Evolutionary conservation across 2,329 filamentous ascomycete genomes (phyloP), one percentile per base, ranked within the genome.

Genomic region (Pestalotiopsis fici): DNA sequence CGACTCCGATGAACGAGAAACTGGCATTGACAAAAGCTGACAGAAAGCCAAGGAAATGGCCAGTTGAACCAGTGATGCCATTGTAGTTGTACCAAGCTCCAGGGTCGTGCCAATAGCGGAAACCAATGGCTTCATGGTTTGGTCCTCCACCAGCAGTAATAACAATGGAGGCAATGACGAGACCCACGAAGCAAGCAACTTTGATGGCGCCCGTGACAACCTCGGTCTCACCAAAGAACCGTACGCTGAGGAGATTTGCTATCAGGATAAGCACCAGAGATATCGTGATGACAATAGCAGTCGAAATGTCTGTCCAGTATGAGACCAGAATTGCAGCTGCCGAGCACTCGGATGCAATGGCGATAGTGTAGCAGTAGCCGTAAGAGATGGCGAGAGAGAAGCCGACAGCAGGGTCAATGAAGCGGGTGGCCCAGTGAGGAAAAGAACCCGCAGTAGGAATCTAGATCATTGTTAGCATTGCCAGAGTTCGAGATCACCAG

Each of bases 81-180:
- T 81, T 78, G 60, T 83, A 84, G 3, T 77, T 72, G 28, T 79
- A 80, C 74, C 86, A 86, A 1, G 85, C 83, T 4, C 85, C 85
- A 0, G 85, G 85, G 5, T 81, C 67, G 21, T 81, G 80, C 84
- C 84, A 87, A 75, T 85, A 87, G 31, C 83, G 77, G 73, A 86
- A 86, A 2, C 84, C 85, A 69, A 83, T 85, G 59, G 80, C 77
- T 68, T 86, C 83, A 71, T 83, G 79, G 66, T 84, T 80, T 3
- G 84, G 84, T 4, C 83, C 84, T 67, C 85, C 84, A 25, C 85
- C 85, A 2, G 84, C 75, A 67, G 83, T 83, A 47, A 86, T 78
- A 59, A 86, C 79, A 54, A 86, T 77, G 4, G 82, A 84, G 13
- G 83, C 70, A 47, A 87, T 83, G 59, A 85, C 81, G 39, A 85